A percentile compares a stretch with the other conserved stretches of the same genome.
phyloP scores from a whole-genome alignment of 1,284 basidiomycete genomes.

The Calocybe gambosa region DNA sequence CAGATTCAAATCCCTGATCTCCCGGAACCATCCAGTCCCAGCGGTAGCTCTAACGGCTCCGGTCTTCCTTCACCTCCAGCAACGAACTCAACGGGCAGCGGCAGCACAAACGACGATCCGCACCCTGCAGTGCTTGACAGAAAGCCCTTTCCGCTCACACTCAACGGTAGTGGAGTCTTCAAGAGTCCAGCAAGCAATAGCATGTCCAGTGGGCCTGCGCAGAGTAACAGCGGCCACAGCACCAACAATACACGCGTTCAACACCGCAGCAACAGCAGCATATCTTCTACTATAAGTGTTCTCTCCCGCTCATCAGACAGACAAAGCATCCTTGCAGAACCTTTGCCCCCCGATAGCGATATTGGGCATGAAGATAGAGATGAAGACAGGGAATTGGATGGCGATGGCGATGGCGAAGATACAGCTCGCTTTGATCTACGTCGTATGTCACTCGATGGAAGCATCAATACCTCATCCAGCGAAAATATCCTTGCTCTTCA shows the following conservation, averaged over 20 bases:
- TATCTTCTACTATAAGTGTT: conserved; percentile 2
- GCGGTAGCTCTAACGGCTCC: conserved; percentile 42
- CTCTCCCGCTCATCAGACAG: not conserved
- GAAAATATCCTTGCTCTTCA: conserved; percentile 57
- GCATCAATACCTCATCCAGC: conserved; percentile 21
- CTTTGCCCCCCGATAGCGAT: not conserved
- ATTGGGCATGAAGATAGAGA: conserved; percentile 2
- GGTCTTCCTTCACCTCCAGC: conserved; percentile 74
- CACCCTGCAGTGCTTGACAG: conserved; percentile 43
- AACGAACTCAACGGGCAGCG: conserved; percentile 75
- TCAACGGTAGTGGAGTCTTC: not conserved
- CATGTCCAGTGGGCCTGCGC: conserved; percentile 3
- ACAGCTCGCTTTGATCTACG: conserved; percentile 55
- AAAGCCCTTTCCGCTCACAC: not conserved
- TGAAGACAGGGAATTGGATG: conserved; percentile 22
- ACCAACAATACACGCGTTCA: conserved; percentile 2
- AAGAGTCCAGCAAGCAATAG: not conserved
- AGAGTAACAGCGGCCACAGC: not conserved
- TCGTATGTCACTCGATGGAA: conserved; percentile 22
- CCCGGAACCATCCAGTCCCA: conserved; percentile 64
- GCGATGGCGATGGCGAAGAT: conserved; percentile 50
- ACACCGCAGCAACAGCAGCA: conserved; percentile 22
- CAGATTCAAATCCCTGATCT: conserved; percentile 46
- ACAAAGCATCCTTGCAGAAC: conserved; percentile 4
- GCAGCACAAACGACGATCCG: conserved; percentile 58